phyloP scores from a whole-genome alignment of 345 rosid species.

The Zanthoxylum bungeanum region DNA sequence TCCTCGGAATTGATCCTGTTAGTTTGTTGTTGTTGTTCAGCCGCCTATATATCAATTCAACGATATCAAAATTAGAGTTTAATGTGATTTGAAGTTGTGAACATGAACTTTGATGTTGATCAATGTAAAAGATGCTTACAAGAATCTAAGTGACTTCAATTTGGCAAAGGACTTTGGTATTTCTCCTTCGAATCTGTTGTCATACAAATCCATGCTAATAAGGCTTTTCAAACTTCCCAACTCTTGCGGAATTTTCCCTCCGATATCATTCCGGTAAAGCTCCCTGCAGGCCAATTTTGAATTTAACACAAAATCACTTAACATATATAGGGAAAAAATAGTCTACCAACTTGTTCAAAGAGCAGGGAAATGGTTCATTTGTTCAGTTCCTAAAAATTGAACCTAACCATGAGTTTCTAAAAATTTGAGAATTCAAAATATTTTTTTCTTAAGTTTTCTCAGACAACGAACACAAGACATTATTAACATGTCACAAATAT shows the following conservation, averaged over 20 bases:
- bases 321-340: background rate
- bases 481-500: background rate
- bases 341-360: background rate
- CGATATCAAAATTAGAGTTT: background rate
- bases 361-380: background rate
- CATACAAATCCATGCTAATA: slow-evolving; percentile 59
- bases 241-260: slow-evolving; percentile 54
- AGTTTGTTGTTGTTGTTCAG: slow-evolving; percentile 69
- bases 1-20: slow-evolving; percentile 60
- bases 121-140: slow-evolving; percentile 39
- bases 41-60: slow-evolving; percentile 39
- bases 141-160: slow-evolving; percentile 59
- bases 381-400: background rate
- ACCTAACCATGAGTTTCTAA: background rate
- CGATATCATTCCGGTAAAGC: slow-evolving; percentile 49
- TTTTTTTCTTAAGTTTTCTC: background rate
- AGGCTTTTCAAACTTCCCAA: slow-evolving; percentile 55
- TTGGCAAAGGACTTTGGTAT: slow-evolving; percentile 64
- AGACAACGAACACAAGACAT: too few relatives aligned
- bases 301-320: background rate
- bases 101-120: background rate
- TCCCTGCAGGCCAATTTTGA: slow-evolving; percentile 45
- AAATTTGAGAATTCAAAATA: background rate
- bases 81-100: background rate
- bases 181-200: slow-evolving; percentile 49